Percentiles rank a stretch among this genome's conserved stretches.
Evolutionary conservation across 179 eudicot species (phyloP).

Genomic region (Carnegiea gigantea): DNA sequence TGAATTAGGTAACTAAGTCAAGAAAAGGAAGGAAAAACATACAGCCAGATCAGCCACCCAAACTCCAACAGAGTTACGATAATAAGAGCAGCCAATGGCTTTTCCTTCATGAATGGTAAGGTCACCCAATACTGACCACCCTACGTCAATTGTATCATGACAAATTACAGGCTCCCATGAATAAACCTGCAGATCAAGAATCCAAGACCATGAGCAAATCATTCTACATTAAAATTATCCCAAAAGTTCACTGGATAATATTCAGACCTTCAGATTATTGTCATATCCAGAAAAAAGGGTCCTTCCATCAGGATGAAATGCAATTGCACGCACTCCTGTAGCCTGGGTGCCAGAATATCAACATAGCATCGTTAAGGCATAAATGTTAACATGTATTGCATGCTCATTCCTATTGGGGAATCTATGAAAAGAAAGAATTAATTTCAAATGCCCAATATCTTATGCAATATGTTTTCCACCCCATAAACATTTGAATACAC

Average conservation of each 20-base stretch:
- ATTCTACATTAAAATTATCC: background rate
- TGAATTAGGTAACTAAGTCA: conserved; percentile 3
- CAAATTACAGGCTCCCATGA: conserved; percentile 97
- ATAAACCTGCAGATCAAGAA: conserved; percentile 55
- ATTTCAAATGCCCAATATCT: background rate
- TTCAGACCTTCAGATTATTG: conserved; percentile 74
- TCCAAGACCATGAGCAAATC: conserved; percentile 1
- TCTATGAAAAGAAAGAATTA: background rate
- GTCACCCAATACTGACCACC: conserved; percentile 88
- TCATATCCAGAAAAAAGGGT: conserved; percentile 94
- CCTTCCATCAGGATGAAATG: conserved; percentile 98
- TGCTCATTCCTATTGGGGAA: background rate
- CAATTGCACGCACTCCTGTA: conserved; percentile 72
- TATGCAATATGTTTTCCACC: background rate
- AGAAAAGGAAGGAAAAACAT: conserved; percentile 21
- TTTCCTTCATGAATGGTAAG: conserved; percentile 78
- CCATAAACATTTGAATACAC: background rate
- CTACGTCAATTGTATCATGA: conserved; percentile 84
- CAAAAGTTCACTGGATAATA: background rate
- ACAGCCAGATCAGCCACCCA: conserved; percentile 95
- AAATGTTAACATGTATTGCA: background rate
- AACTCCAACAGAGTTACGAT: conserved; percentile 73
- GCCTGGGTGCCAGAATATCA: conserved; percentile 45
- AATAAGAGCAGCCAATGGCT: conserved; percentile 80
- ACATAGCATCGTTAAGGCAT: conserved; percentile 13